Base-by-base conservation (phyloP, 1,139 yeast genomes). In the Lodderomyces metapsilosis region DNA sequence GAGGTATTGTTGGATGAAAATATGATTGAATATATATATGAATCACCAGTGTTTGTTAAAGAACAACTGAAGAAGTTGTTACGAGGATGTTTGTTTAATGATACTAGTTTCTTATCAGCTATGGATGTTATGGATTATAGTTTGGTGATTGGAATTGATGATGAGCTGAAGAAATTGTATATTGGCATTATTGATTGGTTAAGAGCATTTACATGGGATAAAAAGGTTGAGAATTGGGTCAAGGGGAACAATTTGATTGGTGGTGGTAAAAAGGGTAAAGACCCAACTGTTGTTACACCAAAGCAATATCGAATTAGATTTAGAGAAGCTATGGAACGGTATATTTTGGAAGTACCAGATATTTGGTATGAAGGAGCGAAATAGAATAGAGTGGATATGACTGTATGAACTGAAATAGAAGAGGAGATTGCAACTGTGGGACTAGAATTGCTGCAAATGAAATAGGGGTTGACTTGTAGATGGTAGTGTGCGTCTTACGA, bases 41-140 rank as follows among this genome's bases (percentile, higher is more conserved):
- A 94, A 60, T 84, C 95, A 21, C 99, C 99, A 0, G 76, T 94
- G 32, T 94, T 89, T 69, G 96, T 94, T 10, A 75, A 92, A 43
- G 98, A 92, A 54, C 94, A 89, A 53, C 94, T 91, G 61, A 92
- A 94, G 58, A 83, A 85, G 53, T 64, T 89, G 36, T 62, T 94
- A 42, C 67, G 96, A 35, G 92, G 97, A 0, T 89, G 97, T 0
- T 66, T 94, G 31, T 92, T 95, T 82, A 94, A 94, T 57, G 99
- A 94, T 55, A 92, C 98, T 0, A 69, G 94, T 27, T 94, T 92
- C 59, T 68, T 94, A 41, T 92, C 96, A 11, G 95, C 95, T 51
- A 89, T 92, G 96, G 95, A 94, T 57, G 98, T 94, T 10, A 94
- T 94, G 99, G 99, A 94, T 62, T 94, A 94, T 57, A 91, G 98